Evolutionary conservation across 768 basidiomycete genomes (phyloP).

Genomic region (Suillus fuscotomentosus): DNA sequence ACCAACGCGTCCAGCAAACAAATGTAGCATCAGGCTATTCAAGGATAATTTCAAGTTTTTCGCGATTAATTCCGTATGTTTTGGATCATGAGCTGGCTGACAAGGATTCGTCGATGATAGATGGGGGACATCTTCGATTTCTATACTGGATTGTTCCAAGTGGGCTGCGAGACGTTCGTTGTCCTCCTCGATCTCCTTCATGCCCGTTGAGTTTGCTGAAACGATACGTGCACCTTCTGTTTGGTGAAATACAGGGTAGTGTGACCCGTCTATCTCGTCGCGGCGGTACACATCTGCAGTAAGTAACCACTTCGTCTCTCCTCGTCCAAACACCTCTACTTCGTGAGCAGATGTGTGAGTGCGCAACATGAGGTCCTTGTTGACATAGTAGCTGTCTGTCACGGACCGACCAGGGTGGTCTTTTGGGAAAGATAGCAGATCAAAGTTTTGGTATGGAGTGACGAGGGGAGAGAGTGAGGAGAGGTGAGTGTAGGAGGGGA

Average conservation of each 20-base stretch:
- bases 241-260: constrained; percentile 99
- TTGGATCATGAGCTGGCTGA: constrained; percentile 75
- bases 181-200: constrained; percentile 67
- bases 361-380: constrained; percentile 85
- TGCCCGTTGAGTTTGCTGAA: constrained; percentile 50
- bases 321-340: constrained; percentile 81
- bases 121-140: constrained; percentile 84
- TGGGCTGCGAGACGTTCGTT: constrained; percentile 60
- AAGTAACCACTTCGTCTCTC: constrained; percentile 82
- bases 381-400: constrained; percentile 96
- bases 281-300: constrained; percentile 97
- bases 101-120: constrained; percentile 75
- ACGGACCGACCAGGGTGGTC: constrained; percentile 92
- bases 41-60: constrained; percentile 86
- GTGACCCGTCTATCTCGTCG: constrained; percentile 96
- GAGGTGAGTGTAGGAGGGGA: constrained; percentile 67
- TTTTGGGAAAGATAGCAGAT: constrained; percentile 88
- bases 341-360: constrained; percentile 99
- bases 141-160: constrained; percentile 70
- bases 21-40: constrained; percentile 77
- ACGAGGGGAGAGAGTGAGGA: constrained; percentile 87
- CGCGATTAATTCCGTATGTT: constrained; percentile 70
- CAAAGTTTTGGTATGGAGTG: constrained; percentile 90
- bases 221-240: constrained; percentile 93
- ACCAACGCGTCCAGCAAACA: constrained; percentile 68